These are phyloP conservation scores for Bondarzewia mesenterica DNA, from an alignment of 1,284 basidiomycete genomes.

Conservation along the genomic window DNA sequence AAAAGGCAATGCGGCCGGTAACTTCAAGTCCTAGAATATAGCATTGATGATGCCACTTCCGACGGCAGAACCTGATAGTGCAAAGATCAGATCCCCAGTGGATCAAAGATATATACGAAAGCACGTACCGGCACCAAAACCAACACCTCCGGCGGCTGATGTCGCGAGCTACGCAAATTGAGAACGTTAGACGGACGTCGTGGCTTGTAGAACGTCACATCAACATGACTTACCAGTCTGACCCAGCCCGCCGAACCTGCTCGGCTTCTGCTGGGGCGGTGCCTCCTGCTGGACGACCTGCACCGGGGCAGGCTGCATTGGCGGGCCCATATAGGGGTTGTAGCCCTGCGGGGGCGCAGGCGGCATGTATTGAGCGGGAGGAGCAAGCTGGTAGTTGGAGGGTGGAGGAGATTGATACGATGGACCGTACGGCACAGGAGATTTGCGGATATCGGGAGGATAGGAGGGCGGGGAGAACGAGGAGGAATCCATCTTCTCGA, in stretches of 20 bases:
- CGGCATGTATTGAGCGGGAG: constrained; percentile 16
- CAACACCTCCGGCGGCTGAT: constrained; percentile 62
- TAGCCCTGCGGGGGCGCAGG: constrained; percentile 25
- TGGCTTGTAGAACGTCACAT: neutral
- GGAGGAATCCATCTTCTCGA: constrained; percentile 33
- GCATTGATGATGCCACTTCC: constrained; percentile 31
- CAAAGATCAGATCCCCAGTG: constrained; percentile 6
- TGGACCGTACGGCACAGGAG: constrained; percentile 4
- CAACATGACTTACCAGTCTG: constrained; percentile 35
- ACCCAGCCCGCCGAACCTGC: constrained; percentile 50
- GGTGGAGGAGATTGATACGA: constrained; percentile 13
- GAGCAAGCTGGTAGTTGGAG: constrained; percentile 14
- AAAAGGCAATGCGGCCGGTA: neutral
- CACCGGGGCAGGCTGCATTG: constrained; percentile 12
- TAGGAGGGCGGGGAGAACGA: constrained; percentile 12
- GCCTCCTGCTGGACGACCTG: constrained; percentile 22
- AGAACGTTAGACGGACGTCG: neutral
- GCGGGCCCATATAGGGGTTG: constrained; percentile 10
- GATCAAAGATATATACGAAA: neutral
- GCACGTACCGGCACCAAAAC: constrained; percentile 52
- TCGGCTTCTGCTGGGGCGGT: constrained; percentile 40
- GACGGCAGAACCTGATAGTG: constrained; percentile 27
- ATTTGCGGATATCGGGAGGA: neutral
- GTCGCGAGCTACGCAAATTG: constrained; percentile 43
- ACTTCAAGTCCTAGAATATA: constrained; percentile 25